Percentiles rank a stretch among this genome's conserved stretches.
Evolutionary conservation across 2,329 filamentous ascomycete species (phyloP).

Genomic region (Nemania abortiva): DNA sequence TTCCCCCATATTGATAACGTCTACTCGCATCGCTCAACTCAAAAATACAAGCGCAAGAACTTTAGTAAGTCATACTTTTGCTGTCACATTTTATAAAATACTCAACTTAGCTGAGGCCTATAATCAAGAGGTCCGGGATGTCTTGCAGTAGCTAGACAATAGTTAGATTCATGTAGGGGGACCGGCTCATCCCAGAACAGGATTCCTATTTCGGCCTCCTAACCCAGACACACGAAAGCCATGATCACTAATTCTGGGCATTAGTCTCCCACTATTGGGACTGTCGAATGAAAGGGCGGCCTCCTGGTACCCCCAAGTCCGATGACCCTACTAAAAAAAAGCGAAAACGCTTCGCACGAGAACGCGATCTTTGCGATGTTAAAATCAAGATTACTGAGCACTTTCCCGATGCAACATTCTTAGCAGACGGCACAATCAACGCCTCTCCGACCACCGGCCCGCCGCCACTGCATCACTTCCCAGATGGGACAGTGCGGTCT

Average conservation of each 20-base stretch:
- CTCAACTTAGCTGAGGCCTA: neutral
- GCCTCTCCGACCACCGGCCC: conserved; percentile 40
- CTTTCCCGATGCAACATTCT: conserved; percentile 66
- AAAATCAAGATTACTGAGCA: conserved; percentile 90
- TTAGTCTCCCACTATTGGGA: conserved; percentile 83
- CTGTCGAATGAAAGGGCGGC: conserved; percentile 82
- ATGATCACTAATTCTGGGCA: conserved; percentile 19
- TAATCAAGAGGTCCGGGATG: neutral
- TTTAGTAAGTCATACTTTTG: conserved; percentile 59
- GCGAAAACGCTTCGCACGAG: conserved; percentile 79
- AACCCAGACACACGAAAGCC: neutral
- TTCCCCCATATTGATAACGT: conserved; percentile 88
- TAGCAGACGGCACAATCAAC: conserved; percentile 46
- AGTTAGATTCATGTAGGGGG: conserved; percentile 5
- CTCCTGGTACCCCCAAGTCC: conserved; percentile 82
- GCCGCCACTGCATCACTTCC: conserved; percentile 44
- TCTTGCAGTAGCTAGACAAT: conserved; percentile 1
- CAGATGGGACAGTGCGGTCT: conserved; percentile 43
- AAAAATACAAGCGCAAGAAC: conserved; percentile 84
- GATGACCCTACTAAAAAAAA: conserved; percentile 86
- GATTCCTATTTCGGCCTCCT: neutral
- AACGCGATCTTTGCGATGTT: conserved; percentile 84
- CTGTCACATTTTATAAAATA: neutral
- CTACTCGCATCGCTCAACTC: conserved; percentile 85
- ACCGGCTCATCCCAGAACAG: neutral